Conservation (phyloP, 2,329 filamentous ascomycete species). For the Talaromyces sp. region DNA sequence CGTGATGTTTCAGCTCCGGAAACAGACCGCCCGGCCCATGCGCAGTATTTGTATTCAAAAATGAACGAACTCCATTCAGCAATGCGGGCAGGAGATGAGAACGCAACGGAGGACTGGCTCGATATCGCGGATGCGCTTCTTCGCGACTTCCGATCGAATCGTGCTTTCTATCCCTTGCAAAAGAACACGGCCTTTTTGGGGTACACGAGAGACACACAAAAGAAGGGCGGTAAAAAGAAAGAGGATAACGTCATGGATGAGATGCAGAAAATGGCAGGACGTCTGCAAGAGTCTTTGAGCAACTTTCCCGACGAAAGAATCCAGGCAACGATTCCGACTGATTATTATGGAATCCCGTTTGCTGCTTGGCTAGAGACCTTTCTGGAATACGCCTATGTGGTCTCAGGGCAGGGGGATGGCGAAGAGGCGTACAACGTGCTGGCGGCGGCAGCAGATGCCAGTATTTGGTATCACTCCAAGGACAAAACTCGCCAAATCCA, state of each 20-base stretch:
- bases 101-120: slow-evolving; percentile 51
- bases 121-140: slow-evolving; percentile 54
- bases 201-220: slow-evolving; percentile 37
- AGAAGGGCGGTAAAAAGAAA: slow-evolving; percentile 30
- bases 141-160: slow-evolving; percentile 55
- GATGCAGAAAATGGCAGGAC: slow-evolving; percentile 38
- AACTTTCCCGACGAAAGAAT: slow-evolving; percentile 16
- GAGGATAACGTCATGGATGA: slow-evolving; percentile 34
- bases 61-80: slow-evolving; percentile 43
- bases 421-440: slow-evolving; percentile 75
- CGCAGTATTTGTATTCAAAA: slow-evolving; percentile 40
- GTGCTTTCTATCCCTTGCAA: slow-evolving; percentile 53
- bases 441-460: slow-evolving; percentile 70
- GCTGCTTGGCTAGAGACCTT: slow-evolving; percentile 85
- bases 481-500: slow-evolving; percentile 67
- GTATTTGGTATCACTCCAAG: slow-evolving; percentile 69
- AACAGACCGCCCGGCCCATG: slow-evolving; percentile 34
- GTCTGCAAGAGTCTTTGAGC: slow-evolving; percentile 39
- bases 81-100: slow-evolving; percentile 45
- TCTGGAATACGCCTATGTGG: slow-evolving; percentile 73
- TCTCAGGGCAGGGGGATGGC: slow-evolving; percentile 61
- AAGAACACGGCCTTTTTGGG: slow-evolving; percentile 47
- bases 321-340: slow-evolving; percentile 38
- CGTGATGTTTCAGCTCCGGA: slow-evolving; percentile 24
- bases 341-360: slow-evolving; percentile 75